Evolutionary conservation across 495 filamentous ascomycete species (phyloP), one percentile per base, ranked within the genome.

Genomic region (Sordaria brevicollis): DNA sequence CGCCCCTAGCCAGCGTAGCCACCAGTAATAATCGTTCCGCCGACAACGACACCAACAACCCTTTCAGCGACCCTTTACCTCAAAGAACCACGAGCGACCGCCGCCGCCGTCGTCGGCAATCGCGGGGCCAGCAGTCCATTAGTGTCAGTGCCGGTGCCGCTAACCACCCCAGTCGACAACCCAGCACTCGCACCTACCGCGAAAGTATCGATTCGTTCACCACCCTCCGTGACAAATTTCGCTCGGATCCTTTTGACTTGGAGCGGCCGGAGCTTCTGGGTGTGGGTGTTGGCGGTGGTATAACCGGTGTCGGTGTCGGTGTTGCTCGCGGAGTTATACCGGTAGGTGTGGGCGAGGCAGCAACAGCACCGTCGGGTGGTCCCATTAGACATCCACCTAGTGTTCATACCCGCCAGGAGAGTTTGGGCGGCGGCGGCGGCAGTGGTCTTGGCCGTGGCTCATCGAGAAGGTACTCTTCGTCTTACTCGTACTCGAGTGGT

Each of bases 181-280:
- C 73, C 33, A 74, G 74, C 37, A 75, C 75, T 67, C 36, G 75
- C 65, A 76, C 80, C 68, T 67, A 41, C 73, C 80, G 79, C 57
- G 79, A 80, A 4, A 81, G 78, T 39, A 70, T 69, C 31, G 71
- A 68, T 65, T 81, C 78, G 19, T 71, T 79, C 29, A 71, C 75
- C 4, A 77, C 75, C 7, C 74, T 78, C 10, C 77, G 82, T 70
- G 82, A 81, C 67, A 86, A 85, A 69, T 85, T 84, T 74, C 87
- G 88, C 69, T 90, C 88, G 17, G 86, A 91, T 67, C 88, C 89
- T 0, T 91, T 90, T 71, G 89, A 91, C 72, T 78, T 90, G 1
- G 88, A 90, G 66, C 78, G 82, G 33, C 86, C 86, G 15, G 83
- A 85, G 69, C 76, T 86, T 5, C 74, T 83, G 37, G 76, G 49